Percentiles rank a stretch among this genome's conserved stretches.
Evolutionary conservation across 129 eudicot species (phyloP).

Genomic region (Ambrosia artemisiifolia): DNA sequence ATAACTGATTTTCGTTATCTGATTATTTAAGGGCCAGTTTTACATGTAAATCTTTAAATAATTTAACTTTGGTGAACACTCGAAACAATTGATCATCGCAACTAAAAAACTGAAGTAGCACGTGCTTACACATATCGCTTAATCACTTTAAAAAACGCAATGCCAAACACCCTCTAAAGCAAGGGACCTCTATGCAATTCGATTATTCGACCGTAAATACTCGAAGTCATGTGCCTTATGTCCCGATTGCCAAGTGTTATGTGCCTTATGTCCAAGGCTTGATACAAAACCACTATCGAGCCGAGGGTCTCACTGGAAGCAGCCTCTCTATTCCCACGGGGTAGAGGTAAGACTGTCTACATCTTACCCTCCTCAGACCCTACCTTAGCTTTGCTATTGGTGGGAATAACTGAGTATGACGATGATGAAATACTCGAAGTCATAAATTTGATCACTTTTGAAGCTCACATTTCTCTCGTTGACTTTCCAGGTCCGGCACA

Average conservation of each 20-base stretch:
- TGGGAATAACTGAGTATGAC: too few relatives aligned
- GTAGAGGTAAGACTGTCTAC: too few relatives aligned
- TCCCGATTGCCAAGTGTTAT: too few relatives aligned
- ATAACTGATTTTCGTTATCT: neutral
- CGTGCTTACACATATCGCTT: neutral
- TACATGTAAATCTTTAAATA: neutral
- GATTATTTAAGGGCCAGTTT: neutral
- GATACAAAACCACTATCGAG: too few relatives aligned
- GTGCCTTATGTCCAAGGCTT: too few relatives aligned
- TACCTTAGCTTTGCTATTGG: too few relatives aligned
- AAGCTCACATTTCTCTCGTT: neutral
- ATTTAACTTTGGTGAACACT: neutral
- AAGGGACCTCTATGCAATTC: neutral
- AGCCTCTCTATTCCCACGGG: too few relatives aligned
- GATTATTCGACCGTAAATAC: neutral
- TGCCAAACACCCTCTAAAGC: conserved; percentile 2
- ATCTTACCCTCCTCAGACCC: too few relatives aligned
- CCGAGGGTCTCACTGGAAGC: too few relatives aligned
- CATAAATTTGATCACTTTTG: neutral
- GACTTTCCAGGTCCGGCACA: conserved; percentile 69
- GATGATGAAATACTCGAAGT: neutral
- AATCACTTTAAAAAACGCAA: neutral
- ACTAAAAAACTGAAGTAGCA: neutral
- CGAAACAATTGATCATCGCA: neutral
- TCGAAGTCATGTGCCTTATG: too few relatives aligned